phyloP scores from a whole-genome alignment of 2,329 filamentous ascomycete genomes.

The Penicillium sp. region DNA sequence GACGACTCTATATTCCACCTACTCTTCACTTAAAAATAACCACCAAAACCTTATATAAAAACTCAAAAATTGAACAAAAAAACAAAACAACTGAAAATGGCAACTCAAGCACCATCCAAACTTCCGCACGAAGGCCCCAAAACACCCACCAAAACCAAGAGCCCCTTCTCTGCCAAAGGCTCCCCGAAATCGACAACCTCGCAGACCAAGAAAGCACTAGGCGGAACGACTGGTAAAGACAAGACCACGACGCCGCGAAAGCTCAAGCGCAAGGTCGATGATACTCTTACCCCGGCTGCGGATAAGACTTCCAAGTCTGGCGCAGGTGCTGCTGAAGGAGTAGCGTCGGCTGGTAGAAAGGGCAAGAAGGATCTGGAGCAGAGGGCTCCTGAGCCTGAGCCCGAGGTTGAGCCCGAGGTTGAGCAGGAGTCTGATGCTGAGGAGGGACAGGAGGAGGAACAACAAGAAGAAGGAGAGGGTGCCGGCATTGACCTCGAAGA shows the following conservation, averaged over 20 bases:
- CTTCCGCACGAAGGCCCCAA: slow-evolving; percentile 17
- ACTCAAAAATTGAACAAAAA: background rate
- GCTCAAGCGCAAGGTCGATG: slow-evolving; percentile 12
- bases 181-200: slow-evolving; percentile 2
- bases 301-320: background rate
- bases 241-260: slow-evolving; percentile 4
- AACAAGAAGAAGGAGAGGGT: background rate
- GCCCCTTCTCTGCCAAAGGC: slow-evolving; percentile 21
- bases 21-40: background rate
- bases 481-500: too few species aligned
- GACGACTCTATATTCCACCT: background rate
- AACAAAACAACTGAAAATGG: slow-evolving; percentile 2
- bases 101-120: slow-evolving; percentile 8
- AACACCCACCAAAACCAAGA: slow-evolving; percentile 26
- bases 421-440: background rate
- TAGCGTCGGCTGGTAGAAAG: background rate
- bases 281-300: slow-evolving; percentile 5
- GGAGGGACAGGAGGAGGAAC: background rate
- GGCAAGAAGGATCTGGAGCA: slow-evolving; percentile 4
- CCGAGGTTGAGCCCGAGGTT: background rate
- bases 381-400: slow-evolving; percentile 9
- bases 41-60: background rate
- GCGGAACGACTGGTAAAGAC: background rate
- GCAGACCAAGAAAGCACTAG: background rate
- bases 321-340: background rate